Evolutionary conservation across 768 basidiomycete species (phyloP).

Genomic region (Agrocybe pediades): DNA sequence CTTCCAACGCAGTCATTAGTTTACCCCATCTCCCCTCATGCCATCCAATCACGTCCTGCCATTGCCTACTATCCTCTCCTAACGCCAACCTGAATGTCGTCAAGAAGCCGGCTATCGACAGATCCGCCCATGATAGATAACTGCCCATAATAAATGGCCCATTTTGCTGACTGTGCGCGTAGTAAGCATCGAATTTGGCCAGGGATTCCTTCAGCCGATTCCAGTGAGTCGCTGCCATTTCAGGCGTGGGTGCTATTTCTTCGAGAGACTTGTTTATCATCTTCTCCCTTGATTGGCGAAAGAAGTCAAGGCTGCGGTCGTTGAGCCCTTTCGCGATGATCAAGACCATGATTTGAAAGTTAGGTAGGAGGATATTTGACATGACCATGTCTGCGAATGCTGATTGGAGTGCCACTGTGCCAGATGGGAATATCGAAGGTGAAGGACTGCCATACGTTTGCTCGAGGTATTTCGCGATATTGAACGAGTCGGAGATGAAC

Average conservation of each 20-base stretch:
- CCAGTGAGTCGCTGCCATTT: not conserved
- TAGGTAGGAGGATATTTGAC: not conserved
- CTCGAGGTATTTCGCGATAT: slow-evolving; percentile 47
- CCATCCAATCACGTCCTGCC: slow-evolving; percentile 21
- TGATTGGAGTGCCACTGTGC: slow-evolving; percentile 31
- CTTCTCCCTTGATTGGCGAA: not conserved
- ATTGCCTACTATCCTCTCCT: slow-evolving; percentile 20
- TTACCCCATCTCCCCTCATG: slow-evolving; percentile 19
- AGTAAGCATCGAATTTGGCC: slow-evolving; percentile 23
- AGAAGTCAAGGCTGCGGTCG: not conserved
- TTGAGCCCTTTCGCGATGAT: not conserved
- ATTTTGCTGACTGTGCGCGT: slow-evolving; percentile 16
- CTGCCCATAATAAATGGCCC: slow-evolving; percentile 37
- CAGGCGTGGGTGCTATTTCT: not conserved
- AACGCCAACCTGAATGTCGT: slow-evolving; percentile 7
- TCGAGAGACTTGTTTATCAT: not conserved
- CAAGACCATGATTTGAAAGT: not conserved
- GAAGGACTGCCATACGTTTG: slow-evolving; percentile 36
- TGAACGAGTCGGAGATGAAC: slow-evolving; percentile 35
- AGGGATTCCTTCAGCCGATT: slow-evolving; percentile 28
- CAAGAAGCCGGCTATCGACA: slow-evolving; percentile 31
- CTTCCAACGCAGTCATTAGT: slow-evolving; percentile 6
- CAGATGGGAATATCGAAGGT: slow-evolving; percentile 31
- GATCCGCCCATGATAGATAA: slow-evolving; percentile 38
- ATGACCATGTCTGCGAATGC: slow-evolving; percentile 21